Base-by-base conservation (phyloP, 257 asterid genomes). In the Coffea canephora region DNA sequence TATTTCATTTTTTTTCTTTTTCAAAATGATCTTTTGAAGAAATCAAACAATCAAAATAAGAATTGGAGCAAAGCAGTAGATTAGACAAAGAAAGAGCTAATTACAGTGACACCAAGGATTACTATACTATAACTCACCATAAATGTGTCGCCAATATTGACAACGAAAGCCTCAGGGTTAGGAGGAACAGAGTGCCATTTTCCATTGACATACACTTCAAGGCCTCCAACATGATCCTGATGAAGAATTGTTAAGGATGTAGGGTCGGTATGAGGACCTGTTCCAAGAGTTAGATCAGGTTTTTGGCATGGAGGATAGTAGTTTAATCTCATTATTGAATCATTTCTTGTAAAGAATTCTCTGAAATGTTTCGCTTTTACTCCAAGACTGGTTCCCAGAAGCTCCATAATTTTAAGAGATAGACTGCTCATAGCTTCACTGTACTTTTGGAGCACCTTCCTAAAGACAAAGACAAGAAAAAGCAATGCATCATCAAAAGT, bases 221-320 rank as follows among this genome's bases (percentile, higher is more conserved):
- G 96, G 19, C 97, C 97, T 18, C 88, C 90, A n/a, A 93, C 95
- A 71, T 89, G 78, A 77, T 89, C 97, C 77, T 91, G 96, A 73
- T 91, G 96, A 64, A 93, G 97, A 57, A 93, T 88, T 0, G 96
- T 91, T 79, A 93, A 52, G 31, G 96, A 88, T 10, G 95, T 88
- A 2, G 97, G 97, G 82, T 93, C 97, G 77, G 95, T 88, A 76
- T 93, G 97, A 75, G 97, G 97, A 34, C 98, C 97, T 0, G 98
- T 93, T 36, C 98, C 98, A 18, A 93, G 91, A 1, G 91, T 88
- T 1, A 79, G 76, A 55, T 87, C 90, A 9, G 98, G 93, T 68
- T 87, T 80, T 84, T 86, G 91, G 77, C 97, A 93, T 1, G 74
- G 85, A 4, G 98, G 98, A 69, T 93, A 93, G 55, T 91, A 90